These are phyloP conservation scores for Fallopia convolvulus DNA, from an alignment of 148 eudicot species.

Conservation along the genomic window DNA sequence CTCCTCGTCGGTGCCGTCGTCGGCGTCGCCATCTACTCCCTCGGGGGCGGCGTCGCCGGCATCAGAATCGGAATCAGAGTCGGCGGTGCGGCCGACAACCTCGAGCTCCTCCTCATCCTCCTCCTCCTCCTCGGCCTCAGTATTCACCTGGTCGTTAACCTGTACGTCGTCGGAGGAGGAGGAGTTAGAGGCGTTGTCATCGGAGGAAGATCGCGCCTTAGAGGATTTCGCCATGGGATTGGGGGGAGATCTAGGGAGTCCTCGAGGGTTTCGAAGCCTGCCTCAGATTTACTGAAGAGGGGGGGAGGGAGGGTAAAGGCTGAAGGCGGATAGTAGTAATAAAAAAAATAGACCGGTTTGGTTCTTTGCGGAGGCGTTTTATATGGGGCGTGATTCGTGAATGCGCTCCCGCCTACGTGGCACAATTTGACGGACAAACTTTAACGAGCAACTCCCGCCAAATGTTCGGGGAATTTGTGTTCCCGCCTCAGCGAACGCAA, in stretches of 20 bases:
- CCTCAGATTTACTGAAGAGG: background rate
- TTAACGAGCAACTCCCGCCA: background rate
- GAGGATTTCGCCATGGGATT: background rate
- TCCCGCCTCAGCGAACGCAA: background rate
- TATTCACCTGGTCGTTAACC: background rate
- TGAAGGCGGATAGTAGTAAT: background rate
- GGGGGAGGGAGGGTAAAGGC: background rate
- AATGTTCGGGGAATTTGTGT: background rate
- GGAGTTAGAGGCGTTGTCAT: conserved; percentile 1
- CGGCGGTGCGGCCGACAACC: conserved; percentile 3
- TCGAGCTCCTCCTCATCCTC: conserved; percentile 51
- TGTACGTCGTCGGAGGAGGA: background rate
- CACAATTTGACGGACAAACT: background rate
- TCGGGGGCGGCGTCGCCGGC: background rate
- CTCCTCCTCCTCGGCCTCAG: conserved; percentile 23
- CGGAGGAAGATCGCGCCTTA: background rate
- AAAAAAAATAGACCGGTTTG: background rate
- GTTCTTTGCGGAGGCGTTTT: background rate
- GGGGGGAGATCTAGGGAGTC: background rate
- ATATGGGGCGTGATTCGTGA: background rate
- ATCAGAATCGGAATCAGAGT: conserved; percentile 2
- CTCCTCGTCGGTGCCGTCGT: background rate
- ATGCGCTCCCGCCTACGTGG: background rate
- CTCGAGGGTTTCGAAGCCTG: background rate
- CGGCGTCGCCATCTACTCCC: background rate